Evolutionary conservation across 306 rosid genomes (phyloP).

Genomic region (Bauhinia variegata): DNA sequence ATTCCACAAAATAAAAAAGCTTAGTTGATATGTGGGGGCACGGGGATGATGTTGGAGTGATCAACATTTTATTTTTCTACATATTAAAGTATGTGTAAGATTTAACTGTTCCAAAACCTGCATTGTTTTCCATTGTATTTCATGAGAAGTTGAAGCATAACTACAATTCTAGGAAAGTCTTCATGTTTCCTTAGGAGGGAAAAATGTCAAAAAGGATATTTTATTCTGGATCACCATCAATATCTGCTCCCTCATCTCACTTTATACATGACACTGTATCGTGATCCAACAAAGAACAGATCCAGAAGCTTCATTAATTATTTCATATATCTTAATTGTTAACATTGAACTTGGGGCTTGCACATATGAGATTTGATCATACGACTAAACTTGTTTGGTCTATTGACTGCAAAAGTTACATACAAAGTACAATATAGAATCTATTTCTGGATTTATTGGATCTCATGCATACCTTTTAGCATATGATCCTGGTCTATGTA

Average conservation of each 20-base stretch:
- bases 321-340: not conserved
- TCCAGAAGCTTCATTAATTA: not conserved
- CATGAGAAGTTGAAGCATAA: not conserved
- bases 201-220: too few species aligned
- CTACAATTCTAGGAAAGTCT: too few species aligned
- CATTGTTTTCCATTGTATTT: constrained; percentile 21
- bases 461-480: constrained; percentile 6
- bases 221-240: not conserved
- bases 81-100: constrained; percentile 22
- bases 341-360: not conserved
- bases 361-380: not conserved
- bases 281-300: constrained; percentile 9
- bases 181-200: too few species aligned
- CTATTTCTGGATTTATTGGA: not conserved
- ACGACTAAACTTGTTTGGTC: not conserved
- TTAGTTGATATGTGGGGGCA: constrained; percentile 32
- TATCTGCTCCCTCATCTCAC: not conserved
- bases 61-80: constrained; percentile 28
- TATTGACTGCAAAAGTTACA: not conserved
- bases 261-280: constrained; percentile 14
- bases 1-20: too few species aligned
- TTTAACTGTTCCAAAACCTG: not conserved
- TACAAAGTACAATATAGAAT: not conserved
- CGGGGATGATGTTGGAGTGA: constrained; percentile 36
- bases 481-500: constrained; percentile 19